A percentile compares a stretch with the other conserved stretches of the same genome.
These are phyloP conservation scores for Cylindrotheca closterium DNA, from an alignment of 108 stramenopile species.

Conservation along the genomic window DNA sequence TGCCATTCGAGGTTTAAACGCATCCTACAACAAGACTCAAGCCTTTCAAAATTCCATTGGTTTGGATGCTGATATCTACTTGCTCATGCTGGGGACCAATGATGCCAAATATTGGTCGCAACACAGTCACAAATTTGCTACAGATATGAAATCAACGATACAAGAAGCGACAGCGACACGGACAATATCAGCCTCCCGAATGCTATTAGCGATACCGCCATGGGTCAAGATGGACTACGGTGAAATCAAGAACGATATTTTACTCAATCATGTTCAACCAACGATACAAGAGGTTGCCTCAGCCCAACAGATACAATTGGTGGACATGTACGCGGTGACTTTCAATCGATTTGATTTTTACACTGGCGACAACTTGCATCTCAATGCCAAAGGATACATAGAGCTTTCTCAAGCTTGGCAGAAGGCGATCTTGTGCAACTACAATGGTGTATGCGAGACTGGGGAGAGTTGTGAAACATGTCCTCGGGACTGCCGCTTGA, in stretches of 20 bases:
- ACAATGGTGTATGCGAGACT: background rate
- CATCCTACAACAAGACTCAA: background rate
- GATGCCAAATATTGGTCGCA: background rate
- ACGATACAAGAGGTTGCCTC: background rate
- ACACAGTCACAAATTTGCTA: background rate
- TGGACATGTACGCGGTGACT: background rate
- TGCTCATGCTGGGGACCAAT: background rate
- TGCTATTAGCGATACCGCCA: background rate
- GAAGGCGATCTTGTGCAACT: background rate
- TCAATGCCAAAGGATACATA: background rate
- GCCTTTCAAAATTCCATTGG: background rate
- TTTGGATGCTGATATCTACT: background rate
- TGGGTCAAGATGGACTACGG: background rate
- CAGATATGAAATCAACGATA: background rate
- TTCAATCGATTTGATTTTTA: background rate
- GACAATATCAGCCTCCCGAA: background rate
- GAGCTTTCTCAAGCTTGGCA: background rate
- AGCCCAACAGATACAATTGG: background rate
- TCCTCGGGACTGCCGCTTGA: background rate
- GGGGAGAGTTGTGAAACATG: background rate
- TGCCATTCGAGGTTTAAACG: background rate
- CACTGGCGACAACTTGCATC: background rate
- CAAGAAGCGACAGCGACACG: background rate
- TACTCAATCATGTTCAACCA: background rate
- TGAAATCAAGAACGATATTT: background rate